phyloP scores from a whole-genome alignment of 352 stramenopile species.

The Hyaloperonospora arabidopsidis region DNA sequence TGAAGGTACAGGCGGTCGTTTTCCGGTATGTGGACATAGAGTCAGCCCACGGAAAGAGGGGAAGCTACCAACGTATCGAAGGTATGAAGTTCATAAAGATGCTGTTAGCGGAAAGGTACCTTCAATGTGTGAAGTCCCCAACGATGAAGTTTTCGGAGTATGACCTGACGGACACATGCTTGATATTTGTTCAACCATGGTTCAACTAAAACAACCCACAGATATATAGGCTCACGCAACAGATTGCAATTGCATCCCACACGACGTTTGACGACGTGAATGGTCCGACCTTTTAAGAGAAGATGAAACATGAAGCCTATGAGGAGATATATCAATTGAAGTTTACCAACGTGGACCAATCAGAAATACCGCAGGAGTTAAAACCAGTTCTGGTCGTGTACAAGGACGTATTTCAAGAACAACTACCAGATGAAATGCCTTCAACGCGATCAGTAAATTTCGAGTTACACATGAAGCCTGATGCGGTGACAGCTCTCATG shows the following conservation, averaged over 20 bases:
- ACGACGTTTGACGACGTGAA: slow-evolving; percentile 5
- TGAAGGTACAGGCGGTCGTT: slow-evolving; percentile 2
- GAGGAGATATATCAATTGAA: slow-evolving; percentile 15
- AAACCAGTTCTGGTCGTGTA: neutral
- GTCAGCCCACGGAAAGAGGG: slow-evolving; percentile 7
- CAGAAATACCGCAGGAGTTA: neutral
- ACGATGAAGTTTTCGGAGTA: slow-evolving; percentile 12
- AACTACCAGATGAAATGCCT: slow-evolving; percentile 9
- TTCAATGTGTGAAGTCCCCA: slow-evolving; percentile 7
- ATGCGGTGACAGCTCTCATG: slow-evolving; percentile 8
- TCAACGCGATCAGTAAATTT: slow-evolving; percentile 12
- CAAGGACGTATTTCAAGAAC: slow-evolving; percentile 14
- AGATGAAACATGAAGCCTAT: neutral
- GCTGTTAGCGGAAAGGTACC: too few relatives aligned
- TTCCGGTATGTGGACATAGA: slow-evolving; percentile 6
- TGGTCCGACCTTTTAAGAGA: slow-evolving; percentile 6
- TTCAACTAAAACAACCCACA: slow-evolving; percentile 9
- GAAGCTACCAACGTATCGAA: slow-evolving; percentile 11
- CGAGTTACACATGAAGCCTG: slow-evolving; percentile 20
- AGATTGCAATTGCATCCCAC: neutral
- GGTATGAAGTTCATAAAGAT: slow-evolving; percentile 7
- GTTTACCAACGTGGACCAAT: neutral
- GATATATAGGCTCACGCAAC: slow-evolving; percentile 10
- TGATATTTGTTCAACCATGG: slow-evolving; percentile 18
- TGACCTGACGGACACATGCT: slow-evolving; percentile 6